Evolutionary conservation across 108 stramenopile species (phyloP).

Genomic region (Cyclotella choctawhatcheeana): DNA sequence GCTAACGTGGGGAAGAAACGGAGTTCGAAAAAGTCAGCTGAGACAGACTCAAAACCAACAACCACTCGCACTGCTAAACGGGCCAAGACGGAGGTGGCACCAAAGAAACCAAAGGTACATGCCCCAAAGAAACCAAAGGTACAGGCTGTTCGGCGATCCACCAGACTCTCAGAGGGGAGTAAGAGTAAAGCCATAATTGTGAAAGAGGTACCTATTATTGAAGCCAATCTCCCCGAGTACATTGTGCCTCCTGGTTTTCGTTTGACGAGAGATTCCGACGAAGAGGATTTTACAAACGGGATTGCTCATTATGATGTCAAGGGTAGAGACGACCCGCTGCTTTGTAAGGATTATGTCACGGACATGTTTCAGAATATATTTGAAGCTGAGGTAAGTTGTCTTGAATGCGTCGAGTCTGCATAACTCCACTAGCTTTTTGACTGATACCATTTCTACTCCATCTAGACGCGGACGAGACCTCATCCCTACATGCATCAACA

Average conservation of each 20-base stretch:
- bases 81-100: slow-evolving; percentile 6
- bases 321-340: slow-evolving; percentile 31
- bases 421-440: not conserved
- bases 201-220: slow-evolving; percentile 13
- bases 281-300: slow-evolving; percentile 40
- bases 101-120: not conserved
- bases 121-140: not conserved
- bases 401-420: too few relatives aligned
- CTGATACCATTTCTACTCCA: not conserved
- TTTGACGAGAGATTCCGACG: slow-evolving; percentile 32
- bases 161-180: slow-evolving; percentile 3
- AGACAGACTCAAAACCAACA: slow-evolving; percentile 15
- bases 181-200: not conserved
- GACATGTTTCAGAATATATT: slow-evolving; percentile 85
- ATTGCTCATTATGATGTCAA: slow-evolving; percentile 51
- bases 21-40: slow-evolving; percentile 6
- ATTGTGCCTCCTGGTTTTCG: slow-evolving; percentile 45
- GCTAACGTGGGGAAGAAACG: slow-evolving; percentile 26
- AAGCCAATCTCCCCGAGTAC: slow-evolving; percentile 5
- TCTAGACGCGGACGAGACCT: slow-evolving; percentile 29
- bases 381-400: slow-evolving; percentile 76
- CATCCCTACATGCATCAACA: slow-evolving; percentile 78
- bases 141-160: not conserved
- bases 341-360: slow-evolving; percentile 70
- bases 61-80: slow-evolving; percentile 15